Evolutionary conservation across 805 yeast genomes (phyloP).

Genomic region (Tetrapisispora arboricola): DNA sequence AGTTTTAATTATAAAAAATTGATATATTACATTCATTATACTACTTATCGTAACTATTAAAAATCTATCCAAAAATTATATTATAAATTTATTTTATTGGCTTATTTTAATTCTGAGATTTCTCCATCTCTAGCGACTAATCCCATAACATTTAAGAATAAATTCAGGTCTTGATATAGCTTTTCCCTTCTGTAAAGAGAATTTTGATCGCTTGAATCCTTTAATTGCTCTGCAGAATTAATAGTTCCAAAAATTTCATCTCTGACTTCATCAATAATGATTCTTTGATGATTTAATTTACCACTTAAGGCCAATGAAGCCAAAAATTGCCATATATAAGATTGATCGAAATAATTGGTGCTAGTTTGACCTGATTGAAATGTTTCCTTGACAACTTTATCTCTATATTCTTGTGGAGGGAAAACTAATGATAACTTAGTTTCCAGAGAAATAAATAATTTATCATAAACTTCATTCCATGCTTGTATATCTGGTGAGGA

Average conservation of each 20-base stretch:
- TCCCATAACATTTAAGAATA: conserved; percentile 95
- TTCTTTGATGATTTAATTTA: conserved; percentile 79
- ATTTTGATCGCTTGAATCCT: conserved; percentile 30
- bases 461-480: conserved; percentile 79
- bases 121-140: conserved; percentile 84
- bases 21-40: conserved; percentile 1
- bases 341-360: conserved; percentile 41
- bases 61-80: background rate
- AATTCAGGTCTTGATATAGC: conserved; percentile 69
- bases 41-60: conserved; percentile 1
- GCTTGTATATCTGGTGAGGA: conserved; percentile 33
- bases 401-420: conserved; percentile 49
- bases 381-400: conserved; percentile 15
- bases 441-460: conserved; percentile 67
- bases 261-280: conserved; percentile 87
- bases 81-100: background rate
- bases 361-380: conserved; percentile 17
- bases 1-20: too few relatives aligned
- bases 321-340: conserved; percentile 92
- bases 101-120: conserved; percentile 58
- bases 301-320: conserved; percentile 92
- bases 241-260: conserved; percentile 87
- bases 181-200: conserved; percentile 38
- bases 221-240: conserved; percentile 52
- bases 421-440: conserved; percentile 68